Percentiles rank a stretch among this genome's conserved stretches.
Conservation (phyloP, 495 filamentous ascomycete species). For the Hypoxylon cercidicola region DNA sequence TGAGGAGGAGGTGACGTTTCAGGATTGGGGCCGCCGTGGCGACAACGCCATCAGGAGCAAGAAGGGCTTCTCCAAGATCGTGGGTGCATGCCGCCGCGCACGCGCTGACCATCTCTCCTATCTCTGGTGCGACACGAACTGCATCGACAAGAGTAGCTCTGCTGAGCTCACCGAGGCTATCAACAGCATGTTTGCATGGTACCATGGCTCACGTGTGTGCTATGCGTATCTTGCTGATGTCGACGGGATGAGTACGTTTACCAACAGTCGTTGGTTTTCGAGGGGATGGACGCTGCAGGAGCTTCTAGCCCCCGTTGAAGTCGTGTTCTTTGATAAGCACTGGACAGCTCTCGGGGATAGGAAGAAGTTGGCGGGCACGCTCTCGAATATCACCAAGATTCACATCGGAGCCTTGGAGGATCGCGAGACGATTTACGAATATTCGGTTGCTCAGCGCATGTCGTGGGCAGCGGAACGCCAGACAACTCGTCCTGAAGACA, state of each 20-base stretch:
- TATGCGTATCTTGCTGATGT: conserved; percentile 54
- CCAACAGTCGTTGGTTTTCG: conserved; percentile 54
- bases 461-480: conserved; percentile 48
- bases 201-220: conserved; percentile 44
- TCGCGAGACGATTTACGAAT: conserved; percentile 25
- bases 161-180: conserved; percentile 56
- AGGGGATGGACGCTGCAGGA: conserved; percentile 60
- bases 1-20: conserved; percentile 52
- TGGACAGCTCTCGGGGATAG: conserved; percentile 48
- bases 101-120: conserved; percentile 35
- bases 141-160: conserved; percentile 56
- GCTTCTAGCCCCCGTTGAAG: conserved; percentile 51
- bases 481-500: conserved; percentile 47
- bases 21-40: conserved; percentile 41
- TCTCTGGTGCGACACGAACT: conserved; percentile 54
- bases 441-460: conserved; percentile 49
- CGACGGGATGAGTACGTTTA: conserved; percentile 30
- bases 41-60: conserved; percentile 22
- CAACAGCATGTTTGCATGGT: conserved; percentile 56
- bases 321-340: conserved; percentile 45
- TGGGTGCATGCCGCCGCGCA: conserved; percentile 36
- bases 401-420: conserved; percentile 34
- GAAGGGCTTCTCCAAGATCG: conserved; percentile 43
- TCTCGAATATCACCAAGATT: conserved; percentile 46
- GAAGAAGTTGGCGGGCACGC: conserved; percentile 8